These are phyloP conservation scores for Cladosporium colombiae DNA, from an alignment of 2,329 filamentous ascomycete species.

Conservation along the genomic window DNA sequence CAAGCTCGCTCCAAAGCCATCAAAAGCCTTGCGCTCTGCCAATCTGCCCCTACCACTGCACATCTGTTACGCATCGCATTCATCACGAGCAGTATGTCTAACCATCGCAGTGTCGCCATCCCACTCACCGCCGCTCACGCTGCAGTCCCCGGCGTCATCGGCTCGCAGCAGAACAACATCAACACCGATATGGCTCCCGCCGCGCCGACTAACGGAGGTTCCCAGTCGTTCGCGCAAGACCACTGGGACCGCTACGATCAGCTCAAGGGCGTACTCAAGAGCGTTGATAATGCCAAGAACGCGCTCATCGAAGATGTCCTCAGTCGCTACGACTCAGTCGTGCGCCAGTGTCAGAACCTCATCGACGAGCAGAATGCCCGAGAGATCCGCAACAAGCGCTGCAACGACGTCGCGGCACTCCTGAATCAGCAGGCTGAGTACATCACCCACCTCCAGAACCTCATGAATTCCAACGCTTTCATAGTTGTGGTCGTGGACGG, in stretches of 20 bases:
- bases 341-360: slow-evolving; percentile 35
- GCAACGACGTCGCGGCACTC: slow-evolving; percentile 9
- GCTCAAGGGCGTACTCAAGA: slow-evolving; percentile 34
- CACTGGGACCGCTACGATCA: slow-evolving; percentile 38
- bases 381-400: slow-evolving; percentile 17
- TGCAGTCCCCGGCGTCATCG: background rate
- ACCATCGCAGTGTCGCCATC: background rate
- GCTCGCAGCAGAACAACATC: background rate
- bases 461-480: slow-evolving; percentile 55
- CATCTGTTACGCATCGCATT: background rate
- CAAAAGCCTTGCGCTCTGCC: background rate
- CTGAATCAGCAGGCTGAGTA: slow-evolving; percentile 31
- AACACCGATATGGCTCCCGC: background rate
- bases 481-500: slow-evolving; percentile 63
- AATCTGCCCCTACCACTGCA: background rate
- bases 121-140: background rate
- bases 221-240: slow-evolving; percentile 10
- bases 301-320: slow-evolving; percentile 43
- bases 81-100: background rate
- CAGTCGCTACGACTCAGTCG: slow-evolving; percentile 41
- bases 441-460: background rate
- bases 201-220: background rate
- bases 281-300: slow-evolving; percentile 36
- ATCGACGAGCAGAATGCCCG: slow-evolving; percentile 33
- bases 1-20: background rate